Evolutionary conservation across 768 basidiomycete species (phyloP), one percentile per base, ranked within the genome.

Genomic region (Boletales sp.): DNA sequence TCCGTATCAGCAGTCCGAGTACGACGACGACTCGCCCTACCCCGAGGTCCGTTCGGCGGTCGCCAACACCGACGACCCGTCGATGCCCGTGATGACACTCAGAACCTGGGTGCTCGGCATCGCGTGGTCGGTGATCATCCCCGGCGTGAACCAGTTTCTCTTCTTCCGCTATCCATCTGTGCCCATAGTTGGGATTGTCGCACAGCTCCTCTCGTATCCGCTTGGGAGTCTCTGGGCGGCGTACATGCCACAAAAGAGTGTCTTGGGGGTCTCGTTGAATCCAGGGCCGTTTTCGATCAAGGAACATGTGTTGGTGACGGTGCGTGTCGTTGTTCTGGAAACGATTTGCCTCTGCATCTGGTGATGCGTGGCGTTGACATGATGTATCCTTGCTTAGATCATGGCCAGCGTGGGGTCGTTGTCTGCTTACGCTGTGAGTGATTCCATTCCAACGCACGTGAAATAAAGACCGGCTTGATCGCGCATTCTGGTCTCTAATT

Each of bases 231-330:
- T 76, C 1, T 81, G 79, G 67, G 81, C 82, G 0, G 68, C 73
- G 8, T 69, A 71, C 49, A 43, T 86, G 25, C 86, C 85, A 13
- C 73, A 74, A 49, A 72, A 74, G 61, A 75, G 65, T 36, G 73
- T 86, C 49, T 79, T 84, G 37, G 84, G 84, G 10, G 53, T 83
- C 42, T 70, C 77, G 5, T 59, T 90, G 37, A 90, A 90, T 63
- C 87, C 87, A 0, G 88, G 88, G 25, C 84, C 80, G 2, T 90
- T 90, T 68, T 77, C 78, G 2, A 80, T 88, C 63, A 90, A 89
- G 62, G 86, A 89, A 58, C 85, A 87, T 62, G 88, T 87, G 31
- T 64, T 83, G 50, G 74, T 82, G 50, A 82, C 81, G 38, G 77
- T 84, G 48, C 56, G 75, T 58, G 33, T 34, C 41, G 17, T 36